phyloP scores from a whole-genome alignment of 345 rosid genomes.

The Toxicodendron radicans region DNA sequence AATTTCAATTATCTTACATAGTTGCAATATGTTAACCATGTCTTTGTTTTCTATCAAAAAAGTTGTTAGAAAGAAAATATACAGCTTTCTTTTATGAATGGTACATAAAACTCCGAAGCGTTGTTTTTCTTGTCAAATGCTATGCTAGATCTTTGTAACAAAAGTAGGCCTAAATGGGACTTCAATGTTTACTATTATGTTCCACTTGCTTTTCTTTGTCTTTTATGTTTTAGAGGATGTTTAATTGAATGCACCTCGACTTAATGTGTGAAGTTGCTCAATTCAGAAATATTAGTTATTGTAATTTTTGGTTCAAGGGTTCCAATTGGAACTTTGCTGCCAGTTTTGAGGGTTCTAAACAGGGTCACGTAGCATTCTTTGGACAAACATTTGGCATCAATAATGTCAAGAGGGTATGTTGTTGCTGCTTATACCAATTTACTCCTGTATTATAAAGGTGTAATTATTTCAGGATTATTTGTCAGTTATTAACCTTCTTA shows the following conservation, averaged over 20 bases:
- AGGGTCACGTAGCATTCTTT: slow-evolving; percentile 94
- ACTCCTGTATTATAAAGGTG: background rate
- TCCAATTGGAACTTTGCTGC: slow-evolving; percentile 98
- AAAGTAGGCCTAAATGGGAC: slow-evolving; percentile 3
- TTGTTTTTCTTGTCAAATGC: background rate
- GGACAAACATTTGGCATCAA: slow-evolving; percentile 93
- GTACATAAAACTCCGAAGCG: background rate
- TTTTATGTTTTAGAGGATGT: background rate
- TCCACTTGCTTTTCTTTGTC: background rate
- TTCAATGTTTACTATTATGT: background rate
- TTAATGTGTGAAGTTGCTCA: background rate
- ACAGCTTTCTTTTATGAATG: too few relatives aligned
- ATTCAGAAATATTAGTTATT: background rate
- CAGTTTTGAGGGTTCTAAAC: slow-evolving; percentile 95
- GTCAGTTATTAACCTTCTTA: background rate
- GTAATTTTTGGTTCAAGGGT: slow-evolving; percentile 54
- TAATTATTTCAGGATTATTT: slow-evolving; percentile 10
- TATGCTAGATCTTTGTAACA: background rate
- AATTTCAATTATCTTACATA: too few relatives aligned
- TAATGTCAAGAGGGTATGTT: slow-evolving; percentile 49
- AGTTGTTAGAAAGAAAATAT: too few relatives aligned
- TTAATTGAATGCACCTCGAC: background rate
- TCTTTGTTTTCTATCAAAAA: too few relatives aligned
- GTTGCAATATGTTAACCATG: too few relatives aligned
- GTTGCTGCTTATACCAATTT: background rate